These are phyloP conservation scores for Puya raimondii DNA, from an alignment of 176 grass and related monocot species.

Conservation along the genomic window DNA sequence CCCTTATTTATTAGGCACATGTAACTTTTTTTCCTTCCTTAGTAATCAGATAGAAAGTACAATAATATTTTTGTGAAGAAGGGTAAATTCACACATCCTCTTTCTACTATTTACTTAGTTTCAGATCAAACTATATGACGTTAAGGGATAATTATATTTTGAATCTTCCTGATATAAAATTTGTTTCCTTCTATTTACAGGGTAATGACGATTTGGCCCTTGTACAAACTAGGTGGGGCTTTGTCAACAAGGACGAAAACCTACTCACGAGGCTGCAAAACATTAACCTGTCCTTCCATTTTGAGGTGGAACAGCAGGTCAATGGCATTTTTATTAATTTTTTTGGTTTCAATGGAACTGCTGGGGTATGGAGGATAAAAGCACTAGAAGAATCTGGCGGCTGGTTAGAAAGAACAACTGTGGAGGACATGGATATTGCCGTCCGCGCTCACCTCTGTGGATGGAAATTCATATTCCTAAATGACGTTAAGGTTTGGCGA, in stretches of 20 bases:
- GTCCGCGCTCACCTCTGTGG: conserved; percentile 30
- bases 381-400: conserved; percentile 31
- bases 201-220: conserved; percentile 25
- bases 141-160: background rate
- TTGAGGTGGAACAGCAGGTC: conserved; percentile 31
- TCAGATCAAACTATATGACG: background rate
- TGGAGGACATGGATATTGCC: conserved; percentile 29
- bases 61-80: too few species aligned
- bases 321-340: conserved; percentile 28
- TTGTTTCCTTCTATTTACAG: background rate
- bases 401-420: conserved; percentile 29
- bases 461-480: conserved; percentile 30
- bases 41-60: too few species aligned
- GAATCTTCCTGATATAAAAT: background rate
- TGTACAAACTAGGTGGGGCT: conserved; percentile 27
- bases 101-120: background rate
- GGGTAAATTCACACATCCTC: too few species aligned
- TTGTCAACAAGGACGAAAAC: conserved; percentile 28
- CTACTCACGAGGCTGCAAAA: conserved; percentile 30
- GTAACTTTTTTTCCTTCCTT: too few species aligned
- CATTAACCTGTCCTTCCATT: conserved; percentile 30
- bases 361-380: conserved; percentile 29
- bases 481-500: conserved; percentile 24
- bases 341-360: conserved; percentile 33
- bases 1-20: too few species aligned